Conservation (phyloP, 1,284 basidiomycete genomes). For the Kwoniella shivajii region DNA sequence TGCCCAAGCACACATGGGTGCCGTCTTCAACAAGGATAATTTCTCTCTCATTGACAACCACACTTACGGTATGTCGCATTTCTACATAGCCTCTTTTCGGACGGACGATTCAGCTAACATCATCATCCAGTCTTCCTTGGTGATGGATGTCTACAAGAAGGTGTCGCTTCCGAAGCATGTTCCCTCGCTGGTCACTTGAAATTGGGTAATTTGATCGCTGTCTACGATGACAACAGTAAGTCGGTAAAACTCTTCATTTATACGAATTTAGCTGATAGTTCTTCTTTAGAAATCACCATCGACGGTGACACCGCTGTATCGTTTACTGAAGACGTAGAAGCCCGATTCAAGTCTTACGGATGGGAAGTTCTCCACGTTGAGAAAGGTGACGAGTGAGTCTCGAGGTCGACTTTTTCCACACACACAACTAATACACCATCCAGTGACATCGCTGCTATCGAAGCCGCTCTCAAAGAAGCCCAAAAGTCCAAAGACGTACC, state of each 20-base stretch:
- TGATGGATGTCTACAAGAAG: conserved; percentile 96
- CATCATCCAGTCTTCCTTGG: conserved; percentile 72
- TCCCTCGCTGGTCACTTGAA: conserved; percentile 89
- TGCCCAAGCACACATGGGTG: conserved; percentile 84
- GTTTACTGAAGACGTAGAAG: conserved; percentile 91
- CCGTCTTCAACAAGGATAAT: conserved; percentile 83
- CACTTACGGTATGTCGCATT: conserved; percentile 69
- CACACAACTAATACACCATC: background rate
- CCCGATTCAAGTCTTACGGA: conserved; percentile 85
- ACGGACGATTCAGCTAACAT: no score
- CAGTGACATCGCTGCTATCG: conserved; percentile 77
- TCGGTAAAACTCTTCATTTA: background rate
- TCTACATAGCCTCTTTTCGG: no score
- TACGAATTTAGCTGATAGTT: background rate
- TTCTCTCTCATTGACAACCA: conserved; percentile 86
- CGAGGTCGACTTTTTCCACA: background rate
- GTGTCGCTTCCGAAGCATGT: conserved; percentile 85
- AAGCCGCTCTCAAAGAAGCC: conserved; percentile 76
- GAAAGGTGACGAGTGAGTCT: conserved; percentile 76
- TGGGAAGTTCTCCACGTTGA: conserved; percentile 89
- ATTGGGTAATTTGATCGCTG: conserved; percentile 86
- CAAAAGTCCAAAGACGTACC: conserved; percentile 78
- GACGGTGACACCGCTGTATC: conserved; percentile 89
- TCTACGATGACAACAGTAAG: conserved; percentile 86
- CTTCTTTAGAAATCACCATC: conserved; percentile 82